phyloP scores from a whole-genome alignment of 306 rosid species.

The Vigna mungo region DNA sequence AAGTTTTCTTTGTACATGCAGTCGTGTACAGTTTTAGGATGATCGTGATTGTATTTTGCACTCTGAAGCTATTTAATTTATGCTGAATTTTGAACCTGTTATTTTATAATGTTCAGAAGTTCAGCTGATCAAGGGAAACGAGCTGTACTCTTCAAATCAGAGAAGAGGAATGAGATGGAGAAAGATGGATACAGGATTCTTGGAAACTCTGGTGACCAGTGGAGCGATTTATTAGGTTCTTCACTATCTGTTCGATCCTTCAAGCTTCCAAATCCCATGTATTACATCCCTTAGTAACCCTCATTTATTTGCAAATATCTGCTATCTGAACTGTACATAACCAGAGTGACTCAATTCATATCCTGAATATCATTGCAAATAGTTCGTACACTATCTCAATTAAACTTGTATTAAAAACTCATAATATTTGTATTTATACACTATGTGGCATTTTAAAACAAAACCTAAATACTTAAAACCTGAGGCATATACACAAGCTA shows the following conservation, averaged over 20 bases:
- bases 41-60: conserved; percentile 18
- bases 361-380: conserved; percentile 14
- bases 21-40: conserved; percentile 4
- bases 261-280: conserved; percentile 98
- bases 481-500: no score
- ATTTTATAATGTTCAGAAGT: conserved; percentile 53
- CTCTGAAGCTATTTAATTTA: conserved; percentile 25
- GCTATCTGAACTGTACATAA: conserved; percentile 40
- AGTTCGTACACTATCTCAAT: conserved; percentile 22
- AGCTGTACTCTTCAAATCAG: conserved; percentile 77
- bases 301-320: conserved; percentile 41
- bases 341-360: conserved; percentile 27
- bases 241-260: conserved; percentile 71
- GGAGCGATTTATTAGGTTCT: conserved; percentile 89
- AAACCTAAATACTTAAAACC: no score
- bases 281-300: conserved; percentile 63
- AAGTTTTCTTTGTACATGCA: background rate
- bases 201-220: conserved; percentile 95
- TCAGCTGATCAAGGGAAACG: conserved; percentile 70
- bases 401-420: background rate
- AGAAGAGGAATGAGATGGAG: conserved; percentile 82
- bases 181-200: conserved; percentile 77
- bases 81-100: conserved; percentile 35
- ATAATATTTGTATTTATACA: background rate
- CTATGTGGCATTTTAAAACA: no score